Evolutionary conservation across 495 filamentous ascomycete species (phyloP), one percentile per base, ranked within the genome.

Genomic region (Zalerion maritima): DNA sequence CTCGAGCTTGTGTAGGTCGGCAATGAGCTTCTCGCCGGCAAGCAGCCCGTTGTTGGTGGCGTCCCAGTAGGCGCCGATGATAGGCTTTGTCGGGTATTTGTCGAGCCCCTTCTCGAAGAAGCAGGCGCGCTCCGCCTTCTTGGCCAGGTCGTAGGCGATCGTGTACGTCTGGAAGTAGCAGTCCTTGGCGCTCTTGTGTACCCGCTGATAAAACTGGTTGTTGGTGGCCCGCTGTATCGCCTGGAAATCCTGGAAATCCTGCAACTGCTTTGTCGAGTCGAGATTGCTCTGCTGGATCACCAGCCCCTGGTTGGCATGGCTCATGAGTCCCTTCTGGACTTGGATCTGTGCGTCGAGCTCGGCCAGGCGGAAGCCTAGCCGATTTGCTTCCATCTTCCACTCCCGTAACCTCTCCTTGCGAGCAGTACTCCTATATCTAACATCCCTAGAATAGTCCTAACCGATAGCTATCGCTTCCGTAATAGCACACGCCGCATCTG

Each of bases 161-260:
- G 16, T 17, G 35, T 52, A 55, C 0, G 39, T 32, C 4, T 41
- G 18, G 21, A 43, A 40, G 36, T 35, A 38, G 0, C 45, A 23
- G 1, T 21, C 14, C 5, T 31, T 10, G 6, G 27, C 12, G n/a
- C 18, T 12, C 5, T 22, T 26, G 6, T 47, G 44, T 13, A 54
- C 10, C 44, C 45, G 54, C 5, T 15, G n/a, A 35, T 54, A 57
- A 6, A 57, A 37, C 21, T 49, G 14, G n/a, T 37, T 31, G 16
- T 38, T 43, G 13, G 49, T 49, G 33, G 48, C n/a, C n/a, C n/a
- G 11, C 11, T 23, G 8, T 11, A 11, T 8, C 21, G 21, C 11
- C 21, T 8, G 21, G 21, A 23, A 23, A 11, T 23, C 21, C 11
- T 8, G 8, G 21, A 23, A 8, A 8, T 23, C 21, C 11, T 23